Base-by-base conservation (phyloP, 768 basidiomycete species). In the Nidularia sp. region DNA sequence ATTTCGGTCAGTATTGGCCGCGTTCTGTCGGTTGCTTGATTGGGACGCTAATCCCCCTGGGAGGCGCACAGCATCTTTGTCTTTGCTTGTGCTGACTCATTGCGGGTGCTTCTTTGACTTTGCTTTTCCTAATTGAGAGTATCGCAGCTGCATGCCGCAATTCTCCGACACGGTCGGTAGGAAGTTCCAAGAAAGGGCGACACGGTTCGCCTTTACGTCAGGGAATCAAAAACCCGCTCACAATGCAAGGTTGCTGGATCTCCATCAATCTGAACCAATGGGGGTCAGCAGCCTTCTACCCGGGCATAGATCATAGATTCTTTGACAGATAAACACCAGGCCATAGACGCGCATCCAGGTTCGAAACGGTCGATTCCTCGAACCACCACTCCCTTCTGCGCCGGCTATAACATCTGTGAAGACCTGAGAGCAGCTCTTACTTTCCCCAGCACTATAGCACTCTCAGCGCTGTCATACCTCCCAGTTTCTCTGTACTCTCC, bases 151-250 rank as follows among this genome's bases (percentile, higher is more conserved):
- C 9, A 48, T 50, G 43, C 34, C 48, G 32, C 49, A 55, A 55
- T 53, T 41, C 31, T 61, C 62, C 58, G 62, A 56, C 33, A 22
- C 33, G 31, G 48, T 53, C 62, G 60, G 57, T n/a, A n/a, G n/a
- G n/a, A n/a, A n/a, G n/a, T n/a, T n/a, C 36, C 33, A 22, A 46
- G 41, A 50, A 42, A 9, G 47, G 31, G 9, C 46, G 45, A 50
- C 48, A 48, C 12, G 35, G 47, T n/a, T n/a, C n/a, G 43, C 36
- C 10, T 53, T 51, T 56, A 60, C 56, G 56, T 61, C 58, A 62
- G 48, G 41, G n/a, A 48, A 7, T 48, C 12, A 31, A 25, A 7
- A 18, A n/a, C n/a, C 44, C 44, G 25, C 44, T 45, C 25, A 45
- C 44, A 45, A 9, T 45, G 44, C 44, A 45, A 7, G 8, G 7